phyloP scores from a whole-genome alignment of 306 rosid species.

The Alnus glutinosa region DNA sequence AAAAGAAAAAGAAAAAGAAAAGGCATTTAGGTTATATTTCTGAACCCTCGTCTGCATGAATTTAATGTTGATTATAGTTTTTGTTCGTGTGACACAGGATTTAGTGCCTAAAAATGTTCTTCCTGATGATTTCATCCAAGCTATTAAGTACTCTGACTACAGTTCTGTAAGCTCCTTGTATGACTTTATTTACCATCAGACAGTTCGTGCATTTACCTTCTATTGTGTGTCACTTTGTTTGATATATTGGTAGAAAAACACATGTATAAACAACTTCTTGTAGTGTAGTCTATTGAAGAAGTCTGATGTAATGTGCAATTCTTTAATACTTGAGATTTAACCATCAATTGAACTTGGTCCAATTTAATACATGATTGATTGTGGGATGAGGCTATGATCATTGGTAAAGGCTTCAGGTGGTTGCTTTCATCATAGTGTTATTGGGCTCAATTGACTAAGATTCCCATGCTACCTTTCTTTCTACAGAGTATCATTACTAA shows the following conservation, averaged over 20 bases:
- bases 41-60: background rate
- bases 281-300: background rate
- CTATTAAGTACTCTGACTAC: conserved; percentile 80
- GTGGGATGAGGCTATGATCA: background rate
- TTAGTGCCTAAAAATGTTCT: conserved; percentile 61
- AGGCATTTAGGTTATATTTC: background rate
- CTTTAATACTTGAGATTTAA: background rate
- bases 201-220: background rate
- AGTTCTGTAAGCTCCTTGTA: conserved; percentile 67
- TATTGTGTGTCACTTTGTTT: background rate
- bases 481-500: background rate
- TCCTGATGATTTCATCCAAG: conserved; percentile 65
- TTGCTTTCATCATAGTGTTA: background rate
- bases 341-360: background rate
- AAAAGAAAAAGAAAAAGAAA: background rate
- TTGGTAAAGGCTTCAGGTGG: background rate
- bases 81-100: conserved; percentile 57
- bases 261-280: too few species aligned
- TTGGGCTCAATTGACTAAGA: background rate
- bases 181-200: conserved; percentile 2
- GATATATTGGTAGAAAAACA: background rate
- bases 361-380: background rate
- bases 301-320: background rate
- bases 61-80: conserved; percentile 31
- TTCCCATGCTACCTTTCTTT: background rate